Base-by-base conservation (phyloP, 345 rosid genomes). In the Crucihimalaya himalaica region DNA sequence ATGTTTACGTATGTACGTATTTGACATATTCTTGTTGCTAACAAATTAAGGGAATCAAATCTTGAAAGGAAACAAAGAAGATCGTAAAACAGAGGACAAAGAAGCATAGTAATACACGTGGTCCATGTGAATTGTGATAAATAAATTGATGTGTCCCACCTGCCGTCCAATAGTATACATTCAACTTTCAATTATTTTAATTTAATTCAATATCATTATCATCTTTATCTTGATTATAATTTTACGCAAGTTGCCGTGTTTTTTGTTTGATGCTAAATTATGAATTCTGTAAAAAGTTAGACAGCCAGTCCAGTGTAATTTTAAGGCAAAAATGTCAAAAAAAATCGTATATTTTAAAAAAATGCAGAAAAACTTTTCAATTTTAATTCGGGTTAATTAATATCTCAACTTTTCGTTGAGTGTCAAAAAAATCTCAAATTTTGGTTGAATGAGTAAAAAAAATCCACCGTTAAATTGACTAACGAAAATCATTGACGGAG, bases 31-130 rank as follows among this genome's bases (percentile, higher is more conserved):
- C 3, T 66, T 15, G 16, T 62, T 35, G 43, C 3, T 52, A 52
- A 27, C n/a, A 61, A 7, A 5, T 4, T 2, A 27, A 42, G 31
- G 47, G 63, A 75, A 68, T 75, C 79, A 68, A 75, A 75, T 75
- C 79, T 75, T 62, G 42, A 6, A 52, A 61, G 45, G 48, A 60
- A 75, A 51, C 74, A 75, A 68, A 67, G 62, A 75, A 61, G 79
- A 75, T 75, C 63, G 34, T 31, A 60, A 70, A 19, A 27, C 19
- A 39, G 31, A 58, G 3, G 78, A 72, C 73, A 74, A 5, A 18
- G 47, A 40, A 29, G 70, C 32, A 61, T 40, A 54, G 42, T 68
- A 2, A 7, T 19, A 34, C 79, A 75, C 79, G 39, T 68, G 72
- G 63, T 68, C 79, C 79, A 75, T 68, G 79, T 75, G 79, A 68